A percentile compares a stretch with the other conserved stretches of the same genome.
Conservation (phyloP, 805 yeast genomes). For the Candida verbasci region DNA sequence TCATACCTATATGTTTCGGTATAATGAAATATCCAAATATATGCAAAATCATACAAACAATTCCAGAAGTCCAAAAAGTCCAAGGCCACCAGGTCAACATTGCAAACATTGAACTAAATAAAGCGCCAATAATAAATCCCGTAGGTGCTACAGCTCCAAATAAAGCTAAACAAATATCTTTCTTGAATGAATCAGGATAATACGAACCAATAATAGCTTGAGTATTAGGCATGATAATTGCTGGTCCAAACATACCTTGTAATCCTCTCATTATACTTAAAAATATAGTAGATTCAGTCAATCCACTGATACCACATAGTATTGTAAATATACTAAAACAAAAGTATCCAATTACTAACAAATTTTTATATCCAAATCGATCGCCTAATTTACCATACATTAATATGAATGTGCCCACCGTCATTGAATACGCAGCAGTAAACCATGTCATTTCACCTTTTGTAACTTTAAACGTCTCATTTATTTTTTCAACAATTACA, state of each 20-base stretch:
- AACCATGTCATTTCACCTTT: slow-evolving; percentile 34
- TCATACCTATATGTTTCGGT: slow-evolving; percentile 23
- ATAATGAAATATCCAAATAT: slow-evolving; percentile 19
- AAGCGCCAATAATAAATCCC: slow-evolving; percentile 27
- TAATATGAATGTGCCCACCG: slow-evolving; percentile 34
- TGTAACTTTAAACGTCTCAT: slow-evolving; percentile 19
- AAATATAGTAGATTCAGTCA: slow-evolving; percentile 17
- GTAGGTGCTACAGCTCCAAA: slow-evolving; percentile 34
- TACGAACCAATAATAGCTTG: slow-evolving; percentile 28
- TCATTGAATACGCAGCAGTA: slow-evolving; percentile 28
- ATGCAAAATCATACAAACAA: slow-evolving; percentile 14
- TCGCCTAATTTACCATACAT: slow-evolving; percentile 33
- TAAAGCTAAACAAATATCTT: slow-evolving; percentile 20
- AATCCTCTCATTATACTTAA: slow-evolving; percentile 27
- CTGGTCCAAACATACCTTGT: slow-evolving; percentile 31
- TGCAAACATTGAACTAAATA: slow-evolving; percentile 22
- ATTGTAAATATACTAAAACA: slow-evolving; percentile 21
- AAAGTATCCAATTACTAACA: slow-evolving; percentile 22
- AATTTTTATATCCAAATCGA: slow-evolving; percentile 28
- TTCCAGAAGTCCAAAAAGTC: slow-evolving; percentile 26
- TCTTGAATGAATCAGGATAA: slow-evolving; percentile 21
- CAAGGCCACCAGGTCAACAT: slow-evolving; percentile 33
- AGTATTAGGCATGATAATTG: slow-evolving; percentile 31
- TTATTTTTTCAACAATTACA: slow-evolving; percentile 15
- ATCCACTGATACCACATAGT: slow-evolving; percentile 23